Base-by-base conservation (phyloP, 2,329 filamentous ascomycete genomes). In the Cryphonectria parasitica region DNA sequence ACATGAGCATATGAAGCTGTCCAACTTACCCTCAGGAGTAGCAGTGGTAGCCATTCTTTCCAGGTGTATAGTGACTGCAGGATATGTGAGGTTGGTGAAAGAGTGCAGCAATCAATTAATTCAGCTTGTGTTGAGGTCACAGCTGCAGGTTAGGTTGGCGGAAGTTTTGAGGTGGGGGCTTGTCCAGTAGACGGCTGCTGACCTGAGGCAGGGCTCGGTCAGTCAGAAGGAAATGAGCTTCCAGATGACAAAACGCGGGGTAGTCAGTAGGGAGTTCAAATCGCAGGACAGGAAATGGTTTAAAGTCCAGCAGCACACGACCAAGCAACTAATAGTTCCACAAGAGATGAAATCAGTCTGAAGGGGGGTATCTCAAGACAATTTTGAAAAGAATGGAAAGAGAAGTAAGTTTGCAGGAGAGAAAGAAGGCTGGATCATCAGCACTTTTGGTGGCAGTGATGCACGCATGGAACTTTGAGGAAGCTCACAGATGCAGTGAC, bases 1-100 rank as follows among this genome's bases (percentile, higher is more conserved):
- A 34, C 54, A 3, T 34, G 28, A 58, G 54, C 54, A 58, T 34
- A 28, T 34, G 13, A 31, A 31, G 28, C 54, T 58, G 28, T 69
- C 58, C 66, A 60, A 77, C 81, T 74, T 79, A 83, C 82, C 81
- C 78, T 83, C 82, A 69, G 82, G 82, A 72, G 77, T 80, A 68
- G 74, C 72, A 62, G 74, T 75, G 60, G 71, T 71, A 75, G 79
- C 75, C 75, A 77, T 79, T 73, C 68, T 75, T 70, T 22, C 8
- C 25, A 68, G 69, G 45, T 73, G 65, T 66, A 64, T 41, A 45
- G 56, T 66, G 43, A 63, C 4, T 22, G 65, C 25, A 49, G 49
- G 34, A 41, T 19, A 31, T 60, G n/a, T 8, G 63, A 3, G 58
- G 2, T 19, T 34, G 34, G n/a, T 64, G 17, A 34, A 28, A 10